Evolutionary conservation across 1,284 basidiomycete species (phyloP), one percentile per base, ranked within the genome.

Genomic region (Ceratobasidium sp.): DNA sequence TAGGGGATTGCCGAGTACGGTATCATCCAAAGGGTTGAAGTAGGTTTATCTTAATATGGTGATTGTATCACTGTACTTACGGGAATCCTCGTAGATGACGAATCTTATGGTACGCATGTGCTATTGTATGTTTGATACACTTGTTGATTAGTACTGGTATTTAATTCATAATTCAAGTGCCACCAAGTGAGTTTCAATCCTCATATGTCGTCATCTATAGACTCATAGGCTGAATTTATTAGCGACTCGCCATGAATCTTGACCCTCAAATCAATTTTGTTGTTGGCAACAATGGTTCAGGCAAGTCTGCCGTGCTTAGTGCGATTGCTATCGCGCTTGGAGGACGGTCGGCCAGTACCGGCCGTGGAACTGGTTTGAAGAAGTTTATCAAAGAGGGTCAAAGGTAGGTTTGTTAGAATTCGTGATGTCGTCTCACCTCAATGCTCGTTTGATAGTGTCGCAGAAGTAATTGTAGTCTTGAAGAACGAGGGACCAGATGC

Each of bases 241-340:
- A 91, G 83, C 92, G 90, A 84, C 89, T 97, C 66, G 91, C 89
- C 0, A 94, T 98, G 84, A 88, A 89, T 5, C 95, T 98, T 81
- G 95, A 94, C 0, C 92, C 93, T 2, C 95, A 96, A 84, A 94
- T 99, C 84, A 99, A 99, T 86, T 99, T 99, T 84, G 94, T 99
- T 81, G 97, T 98, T 78, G 98, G 98, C 89, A 86, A 84, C 88
- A 90, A 90, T 82, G 89, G 89, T 58, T 83, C 66, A 12, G 97
- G 98, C 18, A 99, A 99, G 87, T 97, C 95, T 83, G 97, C 98
- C 0, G 92, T 98, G 55, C 89, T 99, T 46, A 97, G 97, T 9
- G 98, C 94, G 1, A 92, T 99, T 80, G 96, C 96, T 1, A 90
- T 99, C 23, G 97, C 95, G 2, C 89, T 99, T 0, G 98, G 98